phyloP scores from a whole-genome alignment of 441 rosid species.

The Syzygium malaccense region DNA sequence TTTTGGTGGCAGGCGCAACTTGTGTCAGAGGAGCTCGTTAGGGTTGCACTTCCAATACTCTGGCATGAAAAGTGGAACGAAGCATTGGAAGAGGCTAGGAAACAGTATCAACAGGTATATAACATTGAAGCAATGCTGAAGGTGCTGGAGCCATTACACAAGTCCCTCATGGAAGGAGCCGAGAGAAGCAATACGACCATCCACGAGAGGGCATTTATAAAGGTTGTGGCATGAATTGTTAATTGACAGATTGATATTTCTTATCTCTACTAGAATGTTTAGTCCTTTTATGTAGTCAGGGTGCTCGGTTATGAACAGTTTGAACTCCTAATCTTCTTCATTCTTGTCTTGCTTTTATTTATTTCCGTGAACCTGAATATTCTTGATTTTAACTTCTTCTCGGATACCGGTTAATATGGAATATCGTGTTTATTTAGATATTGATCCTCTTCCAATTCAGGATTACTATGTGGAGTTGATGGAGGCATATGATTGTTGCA shows the following conservation, averaged over 20 bases:
- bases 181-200: conserved; percentile 65
- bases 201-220: conserved; percentile 93
- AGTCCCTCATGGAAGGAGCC: conserved; percentile 90
- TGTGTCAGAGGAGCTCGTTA: conserved; percentile 86
- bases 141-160: conserved; percentile 92
- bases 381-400: not conserved
- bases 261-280: not conserved
- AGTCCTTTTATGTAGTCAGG: not conserved
- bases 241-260: not conserved
- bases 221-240: conserved; percentile 36
- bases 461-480: conserved; percentile 87
- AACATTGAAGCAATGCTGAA: conserved; percentile 97
- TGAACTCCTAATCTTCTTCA: not conserved
- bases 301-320: not conserved
- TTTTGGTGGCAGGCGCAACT: conserved; percentile 69
- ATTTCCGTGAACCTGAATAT: not conserved
- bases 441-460: conserved; percentile 30
- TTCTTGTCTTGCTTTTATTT: not conserved
- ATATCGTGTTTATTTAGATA: not conserved
- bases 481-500: conserved; percentile 94
- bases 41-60: conserved; percentile 76
- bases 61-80: conserved; percentile 99
- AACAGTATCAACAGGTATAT: conserved; percentile 90
- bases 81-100: conserved; percentile 98
- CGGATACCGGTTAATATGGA: not conserved